These are phyloP conservation scores for Boletus tylopilopsis DNA, from an alignment of 768 basidiomycete species.

Conservation along the genomic window DNA sequence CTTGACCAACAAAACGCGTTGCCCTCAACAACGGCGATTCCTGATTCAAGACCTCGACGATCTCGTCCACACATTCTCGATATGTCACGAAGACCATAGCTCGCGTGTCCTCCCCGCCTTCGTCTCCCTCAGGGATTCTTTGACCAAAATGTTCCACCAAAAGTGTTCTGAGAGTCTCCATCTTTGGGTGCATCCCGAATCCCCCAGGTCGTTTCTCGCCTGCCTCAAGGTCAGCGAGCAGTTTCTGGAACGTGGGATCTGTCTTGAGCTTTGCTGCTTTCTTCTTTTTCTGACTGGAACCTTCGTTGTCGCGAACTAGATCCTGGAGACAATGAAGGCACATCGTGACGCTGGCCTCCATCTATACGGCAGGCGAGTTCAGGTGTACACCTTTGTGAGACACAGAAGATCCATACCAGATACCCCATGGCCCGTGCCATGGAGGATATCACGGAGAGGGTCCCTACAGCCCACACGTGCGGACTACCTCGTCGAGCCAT, in stretches of 20 bases:
- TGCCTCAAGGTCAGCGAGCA: constrained; percentile 66
- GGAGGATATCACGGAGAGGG: constrained; percentile 49
- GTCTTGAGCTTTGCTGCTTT: constrained; percentile 43
- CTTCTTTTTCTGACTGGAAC: constrained; percentile 31
- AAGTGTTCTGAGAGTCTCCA: constrained; percentile 75
- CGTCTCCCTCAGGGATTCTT: constrained; percentile 41
- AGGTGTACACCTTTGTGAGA: not conserved
- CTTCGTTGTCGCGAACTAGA: constrained; percentile 39
- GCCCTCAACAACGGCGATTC: constrained; percentile 79
- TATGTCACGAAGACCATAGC: constrained; percentile 96
- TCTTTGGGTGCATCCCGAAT: constrained; percentile 81
- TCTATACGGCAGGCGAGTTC: too few relatives aligned
- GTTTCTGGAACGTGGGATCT: constrained; percentile 57
- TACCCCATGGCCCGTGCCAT: constrained; percentile 87
- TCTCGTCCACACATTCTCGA: constrained; percentile 86
- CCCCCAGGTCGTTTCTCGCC: constrained; percentile 44
- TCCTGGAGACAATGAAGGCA: constrained; percentile 65
- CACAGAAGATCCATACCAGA: constrained; percentile 50
- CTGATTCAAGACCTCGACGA: constrained; percentile 73
- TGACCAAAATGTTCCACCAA: constrained; percentile 72
- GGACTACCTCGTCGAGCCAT: constrained; percentile 32
- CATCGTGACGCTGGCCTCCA: constrained; percentile 79
- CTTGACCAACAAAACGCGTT: constrained; percentile 88
- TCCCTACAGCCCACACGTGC: constrained; percentile 44
- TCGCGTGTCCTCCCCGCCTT: constrained; percentile 43